These are phyloP conservation scores for Ampelomyces quisqualis DNA, from an alignment of 2,329 filamentous ascomycete genomes.

Conservation along the genomic window DNA sequence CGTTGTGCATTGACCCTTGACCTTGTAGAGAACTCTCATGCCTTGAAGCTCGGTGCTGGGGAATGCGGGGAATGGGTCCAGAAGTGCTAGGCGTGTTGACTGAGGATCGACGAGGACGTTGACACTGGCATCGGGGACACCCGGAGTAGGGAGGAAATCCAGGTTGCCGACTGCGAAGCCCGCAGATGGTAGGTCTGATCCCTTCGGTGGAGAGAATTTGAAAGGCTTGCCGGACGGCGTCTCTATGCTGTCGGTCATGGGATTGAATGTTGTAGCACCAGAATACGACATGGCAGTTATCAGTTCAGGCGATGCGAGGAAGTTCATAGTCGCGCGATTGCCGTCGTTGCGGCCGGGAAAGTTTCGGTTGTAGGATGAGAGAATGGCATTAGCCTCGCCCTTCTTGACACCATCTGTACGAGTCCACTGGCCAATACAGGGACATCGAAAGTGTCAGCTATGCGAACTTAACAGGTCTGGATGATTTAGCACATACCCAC, in stretches of 20 bases:
- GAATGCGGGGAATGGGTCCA: conserved; percentile 88
- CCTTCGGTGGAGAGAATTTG: conserved; percentile 74
- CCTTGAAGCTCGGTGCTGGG: conserved; percentile 71
- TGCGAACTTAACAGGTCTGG: not conserved
- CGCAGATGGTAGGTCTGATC: conserved; percentile 61
- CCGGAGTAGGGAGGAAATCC: conserved; percentile 70
- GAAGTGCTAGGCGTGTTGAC: conserved; percentile 85
- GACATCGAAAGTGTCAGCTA: conserved; percentile 46
- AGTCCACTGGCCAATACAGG: conserved; percentile 93
- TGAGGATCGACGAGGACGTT: conserved; percentile 77
- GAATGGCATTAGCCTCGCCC: conserved; percentile 87
- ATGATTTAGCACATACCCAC: conserved; percentile 50
- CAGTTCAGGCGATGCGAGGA: conserved; percentile 92
- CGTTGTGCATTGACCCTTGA: conserved; percentile 96
- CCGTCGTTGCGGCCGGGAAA: conserved; percentile 97
- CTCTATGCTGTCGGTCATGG: conserved; percentile 79
- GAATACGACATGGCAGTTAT: conserved; percentile 96
- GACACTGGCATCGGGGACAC: conserved; percentile 68
- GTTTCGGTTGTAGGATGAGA: conserved; percentile 98
- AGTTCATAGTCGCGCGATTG: conserved; percentile 97
- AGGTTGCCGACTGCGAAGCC: conserved; percentile 83
- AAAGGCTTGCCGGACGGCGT: conserved; percentile 80
- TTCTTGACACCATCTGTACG: conserved; percentile 82
- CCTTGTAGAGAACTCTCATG: conserved; percentile 89
- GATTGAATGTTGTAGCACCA: conserved; percentile 92